These are phyloP conservation scores for Ramularia endophylla DNA, from an alignment of 2,329 filamentous ascomycete genomes.

Conservation along the genomic window DNA sequence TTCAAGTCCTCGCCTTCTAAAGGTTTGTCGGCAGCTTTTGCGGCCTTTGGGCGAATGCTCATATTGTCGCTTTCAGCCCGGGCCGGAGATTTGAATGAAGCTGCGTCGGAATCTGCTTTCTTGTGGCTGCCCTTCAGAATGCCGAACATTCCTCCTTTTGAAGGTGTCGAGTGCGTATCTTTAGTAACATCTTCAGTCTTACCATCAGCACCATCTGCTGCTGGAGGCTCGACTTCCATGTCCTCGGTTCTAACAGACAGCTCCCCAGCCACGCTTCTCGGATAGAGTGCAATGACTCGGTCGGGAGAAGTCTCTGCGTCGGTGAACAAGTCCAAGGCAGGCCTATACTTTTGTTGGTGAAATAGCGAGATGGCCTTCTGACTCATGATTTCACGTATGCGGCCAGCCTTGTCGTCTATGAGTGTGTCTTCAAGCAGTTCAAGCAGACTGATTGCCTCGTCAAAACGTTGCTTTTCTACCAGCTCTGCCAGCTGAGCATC, in stretches of 20 bases:
- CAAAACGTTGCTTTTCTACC: constrained; percentile 65
- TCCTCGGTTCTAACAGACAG: constrained; percentile 53
- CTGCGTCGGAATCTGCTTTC: constrained; percentile 44
- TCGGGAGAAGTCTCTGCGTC: constrained; percentile 86
- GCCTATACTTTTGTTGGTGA: constrained; percentile 71
- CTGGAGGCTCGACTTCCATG: constrained; percentile 39
- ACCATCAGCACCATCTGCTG: constrained; percentile 32
- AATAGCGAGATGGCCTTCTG: constrained; percentile 85
- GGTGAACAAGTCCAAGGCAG: constrained; percentile 84
- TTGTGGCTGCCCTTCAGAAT: constrained; percentile 40
- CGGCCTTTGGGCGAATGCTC: constrained; percentile 44
- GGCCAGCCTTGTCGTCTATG: constrained; percentile 71
- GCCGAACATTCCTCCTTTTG: constrained; percentile 43
- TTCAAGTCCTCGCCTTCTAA: constrained; percentile 78
- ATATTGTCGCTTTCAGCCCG: constrained; percentile 52
- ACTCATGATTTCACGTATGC: constrained; percentile 81
- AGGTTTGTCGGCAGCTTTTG: constrained; percentile 42
- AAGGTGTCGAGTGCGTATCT: constrained; percentile 29
- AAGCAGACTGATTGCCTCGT: constrained; percentile 87
- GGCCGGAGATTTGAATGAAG: constrained; percentile 56
- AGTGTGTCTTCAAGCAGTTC: constrained; percentile 89
- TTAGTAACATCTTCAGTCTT: constrained; percentile 26
- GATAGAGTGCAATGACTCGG: constrained; percentile 78
- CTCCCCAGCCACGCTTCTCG: constrained; percentile 74
- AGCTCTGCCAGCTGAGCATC: constrained; percentile 82